These are phyloP conservation scores for Globisporangium radiosum DNA, from an alignment of 352 stramenopile species.

Conservation along the genomic window DNA sequence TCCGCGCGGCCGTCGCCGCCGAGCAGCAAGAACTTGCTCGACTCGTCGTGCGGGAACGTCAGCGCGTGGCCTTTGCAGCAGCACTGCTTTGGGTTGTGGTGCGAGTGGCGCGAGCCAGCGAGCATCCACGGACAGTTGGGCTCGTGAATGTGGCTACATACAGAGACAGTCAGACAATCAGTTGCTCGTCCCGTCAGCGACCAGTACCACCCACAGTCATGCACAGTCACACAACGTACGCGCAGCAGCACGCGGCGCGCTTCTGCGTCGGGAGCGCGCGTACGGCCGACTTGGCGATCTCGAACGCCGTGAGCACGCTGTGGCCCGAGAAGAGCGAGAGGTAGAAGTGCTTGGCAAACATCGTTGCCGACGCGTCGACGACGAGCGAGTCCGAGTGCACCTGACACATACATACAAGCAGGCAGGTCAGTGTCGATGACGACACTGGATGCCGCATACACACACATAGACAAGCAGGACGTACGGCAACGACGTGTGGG, in stretches of 20 bases:
- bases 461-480: conserved; percentile 2
- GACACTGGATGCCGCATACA: background rate
- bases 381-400: conserved; percentile 76
- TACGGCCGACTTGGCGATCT: conserved; percentile 69
- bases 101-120: conserved; percentile 51
- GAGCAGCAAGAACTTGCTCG: conserved; percentile 73
- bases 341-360: conserved; percentile 86
- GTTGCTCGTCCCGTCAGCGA: background rate
- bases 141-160: conserved; percentile 60
- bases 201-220: too few species aligned
- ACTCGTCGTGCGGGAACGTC: conserved; percentile 74
- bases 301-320: conserved; percentile 61
- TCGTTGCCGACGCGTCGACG: conserved; percentile 63
- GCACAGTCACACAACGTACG: conserved; percentile 30
- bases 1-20: conserved; percentile 23
- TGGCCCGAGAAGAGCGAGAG: conserved; percentile 69
- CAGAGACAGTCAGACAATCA: background rate
- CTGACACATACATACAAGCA: conserved; percentile 5
- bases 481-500: conserved; percentile 86
- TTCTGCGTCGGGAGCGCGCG: conserved; percentile 53
- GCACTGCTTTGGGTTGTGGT: conserved; percentile 59
- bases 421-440: background rate
- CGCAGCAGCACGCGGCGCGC: conserved; percentile 67
- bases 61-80: conserved; percentile 68
- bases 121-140: conserved; percentile 65